Evolutionary conservation across 257 asterid species (phyloP), one percentile per base, ranked within the genome.

Genomic region (Solanum piurae): DNA sequence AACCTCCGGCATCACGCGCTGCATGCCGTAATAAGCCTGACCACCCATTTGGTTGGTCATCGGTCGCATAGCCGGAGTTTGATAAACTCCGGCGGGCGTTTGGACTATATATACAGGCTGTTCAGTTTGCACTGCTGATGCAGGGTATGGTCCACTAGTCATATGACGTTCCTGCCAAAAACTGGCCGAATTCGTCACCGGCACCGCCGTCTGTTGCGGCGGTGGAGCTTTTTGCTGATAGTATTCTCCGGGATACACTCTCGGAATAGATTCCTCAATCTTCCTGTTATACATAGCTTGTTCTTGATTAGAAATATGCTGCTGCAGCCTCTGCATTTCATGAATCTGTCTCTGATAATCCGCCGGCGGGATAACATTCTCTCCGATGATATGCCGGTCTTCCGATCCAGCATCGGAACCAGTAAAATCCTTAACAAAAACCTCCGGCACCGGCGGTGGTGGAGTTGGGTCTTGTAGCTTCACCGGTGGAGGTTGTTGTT

Each of bases 1-100:
- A 75, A 86, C 90, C 46, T 89, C 93, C 7, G 92, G 89, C 11
- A 87, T 83, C 84, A 91, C 33, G 21, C 93, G 86, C 40, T 86
- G 92, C 83, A 91, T 87, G 60, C 93, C 93, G 40, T 90, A 90
- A 84, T 83, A 90, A 4, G 90, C 88, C 58, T 91, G 93, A 71
- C 76, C 44, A 37, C 42, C 69, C 20, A 86, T 83, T 89, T 91
- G 93, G 25, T 87, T 89, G n/a, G 91, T 74, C 14, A 91, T 87
- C 38, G 66, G 91, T 72, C 92, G 76, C 27, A 87, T 42, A 3
- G 91, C 52, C 71, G 91, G 89, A 29, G 69, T 46, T 80, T 80
- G 85, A 80, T 80, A 80, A 49, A 80, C 42, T 18, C 85, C 69
- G 18, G 85, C 12, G 20, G 85, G 29, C 5, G 91, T 88, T 69